Base-by-base conservation (phyloP, 148 eudicot genomes). In the Talinum fruticosum region DNA sequence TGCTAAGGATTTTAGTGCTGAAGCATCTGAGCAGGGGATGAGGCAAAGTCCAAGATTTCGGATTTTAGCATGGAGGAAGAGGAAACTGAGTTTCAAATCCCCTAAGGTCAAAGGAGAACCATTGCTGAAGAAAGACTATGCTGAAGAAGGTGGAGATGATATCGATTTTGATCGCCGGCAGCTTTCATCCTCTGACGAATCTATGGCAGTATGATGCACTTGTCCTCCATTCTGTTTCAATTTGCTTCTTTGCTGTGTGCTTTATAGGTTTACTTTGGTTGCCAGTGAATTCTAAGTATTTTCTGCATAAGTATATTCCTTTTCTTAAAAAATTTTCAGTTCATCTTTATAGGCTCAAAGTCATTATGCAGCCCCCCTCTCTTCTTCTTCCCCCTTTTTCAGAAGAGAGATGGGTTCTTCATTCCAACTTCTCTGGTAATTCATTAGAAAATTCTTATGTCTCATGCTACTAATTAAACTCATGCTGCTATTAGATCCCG, bases 71-170 rank as follows among this genome's bases (percentile, higher is more conserved):
- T 91, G 95, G 97, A 86, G 84, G 79, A 91, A 87, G 83, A 86
- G 90, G 82, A 91, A 80, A 79, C 68, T 90, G 85, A 88, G 90
- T 69, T 90, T 93, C 76, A 89, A 78, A 83, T 84, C 93, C 59
- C 84, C 90, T 34, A 90, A 79, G 75, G 85, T 76, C 65, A 91
- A 87, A 81, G 95, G 97, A 28, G 97, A 93, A 76, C 97, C 97
- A 6, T 79, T 93, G 45, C 68, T 93, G 80, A 90, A 89, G 79
- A 93, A 84, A 78, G 83, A 88, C 75, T 79, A 82, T 66, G 84
- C 87, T 51, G 94, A 92, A 69, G 89, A 90, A 73, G 97, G 97
- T 45, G 97, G 97, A 51, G 97, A 93, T 78, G 97, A 93, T 77
- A 90, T 93, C 71, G 97, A 93, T 87, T 88, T 84, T 82, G 92